phyloP scores from a whole-genome alignment of 306 rosid species.

The Trifolium dubium region DNA sequence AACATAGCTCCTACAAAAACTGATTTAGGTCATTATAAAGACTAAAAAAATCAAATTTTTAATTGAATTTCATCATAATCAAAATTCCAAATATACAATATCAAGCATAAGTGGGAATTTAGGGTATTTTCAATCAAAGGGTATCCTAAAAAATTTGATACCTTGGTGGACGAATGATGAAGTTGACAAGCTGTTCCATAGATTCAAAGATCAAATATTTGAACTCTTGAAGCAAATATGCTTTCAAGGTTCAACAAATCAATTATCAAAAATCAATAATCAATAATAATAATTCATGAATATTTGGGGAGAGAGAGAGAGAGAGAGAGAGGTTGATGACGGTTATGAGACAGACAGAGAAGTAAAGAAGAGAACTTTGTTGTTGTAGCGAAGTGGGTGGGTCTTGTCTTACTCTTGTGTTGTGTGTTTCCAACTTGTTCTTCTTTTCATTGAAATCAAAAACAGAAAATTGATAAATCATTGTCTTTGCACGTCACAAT shows the following conservation, averaged over 20 bases:
- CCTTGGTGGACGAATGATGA: slow-evolving; percentile 64
- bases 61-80: slow-evolving; percentile 31
- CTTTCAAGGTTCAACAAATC: not conserved
- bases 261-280: too few relatives aligned
- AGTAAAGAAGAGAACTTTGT: slow-evolving; percentile 34
- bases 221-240: slow-evolving; percentile 29
- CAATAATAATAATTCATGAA: too few relatives aligned
- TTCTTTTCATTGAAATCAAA: slow-evolving; percentile 35
- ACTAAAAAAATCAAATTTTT: slow-evolving; percentile 20
- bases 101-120: not conserved
- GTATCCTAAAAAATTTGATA: not conserved
- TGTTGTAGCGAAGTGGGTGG: slow-evolving; percentile 35
- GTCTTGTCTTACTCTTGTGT: not conserved
- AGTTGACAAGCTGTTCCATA: slow-evolving; percentile 62
- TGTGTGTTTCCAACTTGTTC: slow-evolving; percentile 24
- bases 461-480: slow-evolving; percentile 13
- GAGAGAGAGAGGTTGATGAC: slow-evolving; percentile 35
- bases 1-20: too few relatives aligned
- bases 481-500: slow-evolving; percentile 17
- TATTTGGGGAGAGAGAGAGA: not conserved
- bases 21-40: slow-evolving; percentile 26
- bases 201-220: slow-evolving; percentile 52
- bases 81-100: slow-evolving; percentile 25
- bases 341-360: slow-evolving; percentile 41
- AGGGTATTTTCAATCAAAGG: too few relatives aligned